A percentile compares a stretch with the other conserved stretches of the same genome.
Evolutionary conservation across 257 asterid species (phyloP).

Genomic region (Buddleja alternifolia): DNA sequence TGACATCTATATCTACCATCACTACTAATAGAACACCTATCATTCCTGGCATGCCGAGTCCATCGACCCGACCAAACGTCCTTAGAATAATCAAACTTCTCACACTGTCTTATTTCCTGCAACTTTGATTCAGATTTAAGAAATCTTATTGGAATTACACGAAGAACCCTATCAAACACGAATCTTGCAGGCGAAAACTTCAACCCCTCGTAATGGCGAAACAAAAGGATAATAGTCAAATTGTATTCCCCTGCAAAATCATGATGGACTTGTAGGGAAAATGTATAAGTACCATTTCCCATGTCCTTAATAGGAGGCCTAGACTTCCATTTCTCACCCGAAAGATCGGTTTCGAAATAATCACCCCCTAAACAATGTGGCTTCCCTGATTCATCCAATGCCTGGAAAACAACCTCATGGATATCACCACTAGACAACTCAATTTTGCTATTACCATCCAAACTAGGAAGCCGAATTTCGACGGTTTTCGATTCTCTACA

Average conservation of each 20-base stretch:
- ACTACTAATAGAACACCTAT: slow-evolving; percentile 56
- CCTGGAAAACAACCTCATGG: slow-evolving; percentile 75
- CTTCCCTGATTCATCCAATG: slow-evolving; percentile 70
- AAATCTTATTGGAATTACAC: slow-evolving; percentile 58
- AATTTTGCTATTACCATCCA: slow-evolving; percentile 50
- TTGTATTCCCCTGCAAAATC: slow-evolving; percentile 80
- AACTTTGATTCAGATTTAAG: slow-evolving; percentile 38
- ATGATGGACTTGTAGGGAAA: slow-evolving; percentile 81
- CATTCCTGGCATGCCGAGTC: slow-evolving; percentile 81
- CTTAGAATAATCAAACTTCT: slow-evolving; percentile 49
- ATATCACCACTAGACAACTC: slow-evolving; percentile 60
- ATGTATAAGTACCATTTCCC: slow-evolving; percentile 70
- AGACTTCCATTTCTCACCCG: slow-evolving; percentile 84
- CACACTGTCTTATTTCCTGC: slow-evolving; percentile 57
- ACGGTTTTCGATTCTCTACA: slow-evolving; percentile 69
- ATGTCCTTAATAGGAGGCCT: slow-evolving; percentile 79
- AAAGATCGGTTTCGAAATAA: slow-evolving; percentile 80
- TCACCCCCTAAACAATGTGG: slow-evolving; percentile 89
- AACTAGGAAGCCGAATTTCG: slow-evolving; percentile 46
- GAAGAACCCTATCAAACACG: slow-evolving; percentile 60
- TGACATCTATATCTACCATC: slow-evolving; percentile 87
- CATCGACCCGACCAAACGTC: slow-evolving; percentile 91
- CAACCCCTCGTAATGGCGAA: slow-evolving; percentile 66
- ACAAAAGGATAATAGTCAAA: slow-evolving; percentile 70
- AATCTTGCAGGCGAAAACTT: slow-evolving; percentile 67